Evolutionary conservation across 2,329 filamentous ascomycete genomes (phyloP).

Genomic region (Neophaeococcomyces mojaviensis): DNA sequence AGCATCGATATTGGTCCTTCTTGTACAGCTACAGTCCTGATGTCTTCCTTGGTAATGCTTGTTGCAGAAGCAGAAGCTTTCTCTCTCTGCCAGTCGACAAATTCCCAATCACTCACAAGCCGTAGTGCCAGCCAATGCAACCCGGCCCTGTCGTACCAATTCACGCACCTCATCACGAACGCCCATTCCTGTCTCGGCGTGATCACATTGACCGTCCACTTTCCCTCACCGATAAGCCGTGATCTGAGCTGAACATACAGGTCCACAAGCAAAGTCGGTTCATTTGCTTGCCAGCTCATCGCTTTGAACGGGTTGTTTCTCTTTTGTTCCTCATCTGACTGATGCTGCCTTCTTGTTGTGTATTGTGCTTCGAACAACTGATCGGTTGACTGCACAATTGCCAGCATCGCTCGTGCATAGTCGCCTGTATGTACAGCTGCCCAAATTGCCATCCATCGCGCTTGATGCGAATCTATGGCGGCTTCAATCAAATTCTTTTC

Average conservation of each 20-base stretch:
- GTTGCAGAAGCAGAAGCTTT: neutral
- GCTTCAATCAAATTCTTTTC: constrained; percentile 70
- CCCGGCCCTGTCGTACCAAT: constrained; percentile 82
- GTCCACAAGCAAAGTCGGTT: constrained; percentile 71
- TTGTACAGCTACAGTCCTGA: constrained; percentile 6
- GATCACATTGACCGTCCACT: constrained; percentile 71
- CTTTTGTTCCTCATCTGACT: constrained; percentile 44
- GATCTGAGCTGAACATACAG: constrained; percentile 80
- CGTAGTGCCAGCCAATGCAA: constrained; percentile 85
- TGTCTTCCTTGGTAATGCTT: constrained; percentile 27
- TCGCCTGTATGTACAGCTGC: constrained; percentile 85
- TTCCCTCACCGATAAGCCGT: constrained; percentile 72
- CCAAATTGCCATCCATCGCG: constrained; percentile 87
- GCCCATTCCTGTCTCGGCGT: constrained; percentile 75
- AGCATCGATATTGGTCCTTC: constrained; percentile 18
- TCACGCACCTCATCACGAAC: constrained; percentile 79
- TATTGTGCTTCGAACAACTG: constrained; percentile 52
- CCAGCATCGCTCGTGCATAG: constrained; percentile 74
- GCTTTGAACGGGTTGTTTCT: constrained; percentile 53
- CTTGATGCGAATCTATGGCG: constrained; percentile 71
- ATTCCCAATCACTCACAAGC: constrained; percentile 54
- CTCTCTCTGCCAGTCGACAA: constrained; percentile 21
- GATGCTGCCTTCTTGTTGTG: constrained; percentile 15
- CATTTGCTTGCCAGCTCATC: constrained; percentile 78
- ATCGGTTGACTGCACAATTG: constrained; percentile 72